Conservation (phyloP, 2,329 filamentous ascomycete genomes). For the Tolypocladium nubicola region DNA sequence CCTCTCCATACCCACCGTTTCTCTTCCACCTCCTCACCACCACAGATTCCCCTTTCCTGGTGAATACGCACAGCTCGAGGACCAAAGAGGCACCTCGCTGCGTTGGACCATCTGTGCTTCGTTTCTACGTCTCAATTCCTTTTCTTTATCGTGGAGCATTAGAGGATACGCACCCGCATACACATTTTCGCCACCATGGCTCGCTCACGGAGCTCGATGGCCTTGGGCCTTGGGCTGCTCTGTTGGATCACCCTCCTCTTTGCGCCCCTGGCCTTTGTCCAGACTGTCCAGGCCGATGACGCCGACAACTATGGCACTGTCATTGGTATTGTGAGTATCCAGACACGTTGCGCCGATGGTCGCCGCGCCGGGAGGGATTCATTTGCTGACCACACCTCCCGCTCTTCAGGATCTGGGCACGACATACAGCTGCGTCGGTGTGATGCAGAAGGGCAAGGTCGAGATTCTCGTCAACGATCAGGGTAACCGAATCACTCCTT, state of each 20-base stretch:
- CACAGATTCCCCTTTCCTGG: conserved; percentile 17
- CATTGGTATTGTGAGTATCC: conserved; percentile 68
- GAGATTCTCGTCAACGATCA: conserved; percentile 95
- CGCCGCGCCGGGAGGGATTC: neutral
- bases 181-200: conserved; percentile 29
- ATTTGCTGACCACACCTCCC: neutral
- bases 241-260: conserved; percentile 89
- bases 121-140: conserved; percentile 11
- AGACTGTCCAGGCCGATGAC: conserved; percentile 63
- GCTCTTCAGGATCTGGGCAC: conserved; percentile 63
- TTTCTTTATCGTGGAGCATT: conserved; percentile 8
- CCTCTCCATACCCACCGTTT: conserved; percentile 16
- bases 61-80: conserved; percentile 19
- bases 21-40: conserved; percentile 11
- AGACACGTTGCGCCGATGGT: neutral
- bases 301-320: conserved; percentile 76
- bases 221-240: conserved; percentile 76
- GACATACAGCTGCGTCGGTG: conserved; percentile 82
- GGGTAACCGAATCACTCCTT: conserved; percentile 92
- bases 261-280: conserved; percentile 74
- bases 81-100: conserved; percentile 14
- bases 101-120: conserved; percentile 13
- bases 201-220: conserved; percentile 56
- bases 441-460: conserved; percentile 92
- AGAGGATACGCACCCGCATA: conserved; percentile 7